A percentile compares a stretch with the other conserved stretches of the same genome.
Conservation (phyloP, 192 early-diverging fungal genomes). For the Linnemannia hyalina region DNA sequence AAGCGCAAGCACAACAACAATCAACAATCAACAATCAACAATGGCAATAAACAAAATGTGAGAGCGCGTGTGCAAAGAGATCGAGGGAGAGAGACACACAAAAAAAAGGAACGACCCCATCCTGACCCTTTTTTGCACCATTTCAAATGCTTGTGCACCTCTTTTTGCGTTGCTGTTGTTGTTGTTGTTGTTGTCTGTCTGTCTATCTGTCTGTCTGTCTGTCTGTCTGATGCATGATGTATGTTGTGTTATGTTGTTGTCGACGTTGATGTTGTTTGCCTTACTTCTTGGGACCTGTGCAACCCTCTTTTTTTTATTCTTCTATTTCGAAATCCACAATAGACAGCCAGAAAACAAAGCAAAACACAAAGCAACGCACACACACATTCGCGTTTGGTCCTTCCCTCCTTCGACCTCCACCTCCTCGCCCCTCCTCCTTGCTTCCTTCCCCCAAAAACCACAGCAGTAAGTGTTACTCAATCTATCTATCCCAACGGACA, state of each 20-base stretch:
- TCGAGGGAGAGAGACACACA: neutral
- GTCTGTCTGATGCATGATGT: neutral
- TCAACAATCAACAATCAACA: neutral
- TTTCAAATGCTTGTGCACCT: neutral
- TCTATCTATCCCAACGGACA: neutral
- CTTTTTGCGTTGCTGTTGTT: neutral
- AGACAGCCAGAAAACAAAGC: neutral
- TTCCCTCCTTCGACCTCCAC: neutral
- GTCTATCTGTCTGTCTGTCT: neutral
- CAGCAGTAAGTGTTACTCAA: neutral
- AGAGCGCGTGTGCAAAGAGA: neutral
- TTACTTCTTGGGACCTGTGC: neutral
- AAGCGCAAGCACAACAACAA: neutral
- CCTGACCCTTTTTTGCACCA: neutral
- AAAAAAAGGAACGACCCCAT: neutral
- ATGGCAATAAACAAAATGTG: neutral
- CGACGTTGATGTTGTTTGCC: constrained; percentile 7
- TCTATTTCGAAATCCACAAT: neutral
- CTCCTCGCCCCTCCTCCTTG: neutral
- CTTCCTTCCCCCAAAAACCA: neutral
- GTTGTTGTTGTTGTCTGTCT: neutral
- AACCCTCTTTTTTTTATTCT: neutral
- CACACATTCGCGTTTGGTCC: neutral
- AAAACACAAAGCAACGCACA: neutral
- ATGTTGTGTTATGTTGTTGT: neutral